phyloP scores from a whole-genome alignment of 352 stramenopile genomes.

The Globisporangium parvum region DNA sequence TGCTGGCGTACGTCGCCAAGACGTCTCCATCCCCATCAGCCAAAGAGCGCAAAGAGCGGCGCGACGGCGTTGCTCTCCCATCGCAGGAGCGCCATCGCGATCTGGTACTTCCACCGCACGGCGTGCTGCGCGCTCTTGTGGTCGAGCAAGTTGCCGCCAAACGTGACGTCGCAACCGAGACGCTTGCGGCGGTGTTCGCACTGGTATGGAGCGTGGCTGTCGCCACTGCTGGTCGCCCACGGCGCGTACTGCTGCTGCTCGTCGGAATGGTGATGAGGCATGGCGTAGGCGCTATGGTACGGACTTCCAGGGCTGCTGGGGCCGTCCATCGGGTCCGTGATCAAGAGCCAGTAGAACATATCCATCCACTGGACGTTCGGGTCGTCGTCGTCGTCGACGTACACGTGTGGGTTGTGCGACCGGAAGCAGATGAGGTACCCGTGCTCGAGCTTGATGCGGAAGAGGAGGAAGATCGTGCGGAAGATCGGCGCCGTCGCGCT shows the following conservation, averaged over 20 bases:
- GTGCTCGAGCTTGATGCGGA: slow-evolving; percentile 55
- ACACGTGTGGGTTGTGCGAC: slow-evolving; percentile 62
- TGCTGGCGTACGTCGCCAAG: neutral
- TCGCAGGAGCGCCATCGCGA: slow-evolving; percentile 65
- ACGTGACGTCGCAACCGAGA: slow-evolving; percentile 21
- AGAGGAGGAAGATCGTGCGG: slow-evolving; percentile 70
- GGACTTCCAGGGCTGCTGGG: neutral
- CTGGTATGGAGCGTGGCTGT: neutral
- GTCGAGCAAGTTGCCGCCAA: slow-evolving; percentile 57
- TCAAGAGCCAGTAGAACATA: slow-evolving; percentile 85
- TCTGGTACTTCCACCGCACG: slow-evolving; percentile 76
- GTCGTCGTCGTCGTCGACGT: slow-evolving; percentile 69
- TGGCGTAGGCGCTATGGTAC: too few species aligned
- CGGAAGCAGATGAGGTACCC: slow-evolving; percentile 81
- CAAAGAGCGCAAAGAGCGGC: slow-evolving; percentile 60
- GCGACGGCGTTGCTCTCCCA: slow-evolving; percentile 79
- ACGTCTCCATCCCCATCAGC: slow-evolving; percentile 17
- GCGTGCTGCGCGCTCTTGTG: slow-evolving; percentile 53
- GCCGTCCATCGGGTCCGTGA: slow-evolving; percentile 41
- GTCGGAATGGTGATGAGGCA: neutral
- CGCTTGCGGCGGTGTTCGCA: neutral
- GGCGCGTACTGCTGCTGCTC: neutral
- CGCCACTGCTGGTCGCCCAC: slow-evolving; percentile 5
- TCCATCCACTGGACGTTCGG: slow-evolving; percentile 82
- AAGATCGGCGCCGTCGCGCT: slow-evolving; percentile 52